Conservation (phyloP, 2,329 filamentous ascomycete genomes). For the Colletotrichum brevisporum region DNA sequence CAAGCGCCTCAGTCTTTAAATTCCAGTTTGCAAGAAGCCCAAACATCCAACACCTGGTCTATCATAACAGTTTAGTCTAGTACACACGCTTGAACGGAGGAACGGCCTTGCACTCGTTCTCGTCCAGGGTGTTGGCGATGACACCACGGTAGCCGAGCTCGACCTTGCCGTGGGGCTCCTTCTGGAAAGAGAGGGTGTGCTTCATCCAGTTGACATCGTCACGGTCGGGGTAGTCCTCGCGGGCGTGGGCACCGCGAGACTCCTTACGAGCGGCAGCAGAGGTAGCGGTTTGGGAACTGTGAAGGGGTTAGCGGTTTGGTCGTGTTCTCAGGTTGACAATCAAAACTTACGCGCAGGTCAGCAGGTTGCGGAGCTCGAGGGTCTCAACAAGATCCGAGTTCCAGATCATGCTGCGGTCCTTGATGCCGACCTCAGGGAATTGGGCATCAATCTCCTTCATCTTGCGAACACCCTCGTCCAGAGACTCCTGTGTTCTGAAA, state of each 20-base stretch:
- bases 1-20: neutral
- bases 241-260: slow-evolving; percentile 95
- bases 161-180: slow-evolving; percentile 87
- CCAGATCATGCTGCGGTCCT: slow-evolving; percentile 99
- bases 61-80: slow-evolving; percentile 72
- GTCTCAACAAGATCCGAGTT: slow-evolving; percentile 98
- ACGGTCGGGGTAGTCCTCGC: slow-evolving; percentile 96
- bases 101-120: slow-evolving; percentile 95
- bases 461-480: slow-evolving; percentile 93
- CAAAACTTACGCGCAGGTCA: slow-evolving; percentile 92
- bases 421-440: slow-evolving; percentile 89
- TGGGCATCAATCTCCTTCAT: slow-evolving; percentile 86
- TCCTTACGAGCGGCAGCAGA: slow-evolving; percentile 96
- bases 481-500: slow-evolving; percentile 93
- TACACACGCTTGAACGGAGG: slow-evolving; percentile 97
- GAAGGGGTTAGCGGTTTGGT: slow-evolving; percentile 11
- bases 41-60: slow-evolving; percentile 36
- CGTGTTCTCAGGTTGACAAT: slow-evolving; percentile 3
- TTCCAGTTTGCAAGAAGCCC: slow-evolving; percentile 13
- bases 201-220: slow-evolving; percentile 99
- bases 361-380: slow-evolving; percentile 91
- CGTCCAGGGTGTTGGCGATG: slow-evolving; percentile 86
- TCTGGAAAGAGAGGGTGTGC: slow-evolving; percentile 97
- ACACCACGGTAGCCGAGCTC: slow-evolving; percentile 91
- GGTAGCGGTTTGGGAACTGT: slow-evolving; percentile 88